A percentile compares a stretch with the other conserved stretches of the same genome.
phyloP scores from a whole-genome alignment of 108 stramenopile genomes.

The Cyclotella sp. region DNA sequence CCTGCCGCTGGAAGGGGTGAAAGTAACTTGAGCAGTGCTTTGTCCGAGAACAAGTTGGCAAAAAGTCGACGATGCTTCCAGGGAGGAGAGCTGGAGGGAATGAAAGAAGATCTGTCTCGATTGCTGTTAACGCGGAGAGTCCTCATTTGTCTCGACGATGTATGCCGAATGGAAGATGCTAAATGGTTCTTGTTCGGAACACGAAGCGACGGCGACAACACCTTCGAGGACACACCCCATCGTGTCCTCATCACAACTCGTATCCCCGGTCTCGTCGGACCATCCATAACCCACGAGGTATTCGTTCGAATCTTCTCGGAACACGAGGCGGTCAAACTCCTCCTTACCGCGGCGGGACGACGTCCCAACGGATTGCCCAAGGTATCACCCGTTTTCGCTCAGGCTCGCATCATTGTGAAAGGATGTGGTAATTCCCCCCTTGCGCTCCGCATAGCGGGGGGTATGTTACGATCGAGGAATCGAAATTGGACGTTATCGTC shows the following conservation, averaged over 20 bases:
- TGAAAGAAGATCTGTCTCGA: conserved; percentile 81
- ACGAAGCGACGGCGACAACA: conserved; percentile 41
- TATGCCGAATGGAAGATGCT: conserved; percentile 88
- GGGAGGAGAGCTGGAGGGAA: conserved; percentile 84
- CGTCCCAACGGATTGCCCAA: conserved; percentile 82
- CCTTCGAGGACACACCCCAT: conserved; percentile 61
- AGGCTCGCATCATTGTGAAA: conserved; percentile 85
- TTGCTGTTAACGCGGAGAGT: conserved; percentile 66
- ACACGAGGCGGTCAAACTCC: conserved; percentile 87
- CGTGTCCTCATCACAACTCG: conserved; percentile 81
- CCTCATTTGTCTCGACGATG: conserved; percentile 87
- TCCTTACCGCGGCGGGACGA: conserved; percentile 82
- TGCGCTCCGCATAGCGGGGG: conserved; percentile 79
- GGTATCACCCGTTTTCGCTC: conserved; percentile 81
- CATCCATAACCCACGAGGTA: conserved; percentile 80
- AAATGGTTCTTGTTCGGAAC: conserved; percentile 88
- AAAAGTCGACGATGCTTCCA: conserved; percentile 75
- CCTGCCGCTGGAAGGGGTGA: conserved; percentile 1
- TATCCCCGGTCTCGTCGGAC: conserved; percentile 75
- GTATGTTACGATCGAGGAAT: conserved; percentile 84
- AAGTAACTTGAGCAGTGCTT: conserved; percentile 19
- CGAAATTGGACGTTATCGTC: conserved; percentile 87
- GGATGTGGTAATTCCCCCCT: conserved; percentile 90
- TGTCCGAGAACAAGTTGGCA: conserved; percentile 53
- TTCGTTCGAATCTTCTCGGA: conserved; percentile 90